phyloP scores from a whole-genome alignment of 306 rosid species.

The Benincasa hispida region DNA sequence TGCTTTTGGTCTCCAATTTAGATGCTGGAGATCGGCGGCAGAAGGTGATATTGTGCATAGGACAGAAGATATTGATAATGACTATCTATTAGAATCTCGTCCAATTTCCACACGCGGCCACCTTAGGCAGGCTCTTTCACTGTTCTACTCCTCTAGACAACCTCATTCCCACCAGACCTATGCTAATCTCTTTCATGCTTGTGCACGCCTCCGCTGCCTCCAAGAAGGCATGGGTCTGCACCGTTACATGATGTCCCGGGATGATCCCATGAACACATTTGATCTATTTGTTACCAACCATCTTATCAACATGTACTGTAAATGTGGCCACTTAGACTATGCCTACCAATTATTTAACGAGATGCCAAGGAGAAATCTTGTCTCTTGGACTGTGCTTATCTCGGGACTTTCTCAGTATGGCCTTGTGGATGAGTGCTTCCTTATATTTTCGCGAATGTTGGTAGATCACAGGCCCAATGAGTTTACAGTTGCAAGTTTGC shows the following conservation, averaged over 20 bases:
- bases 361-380: constrained; percentile 54
- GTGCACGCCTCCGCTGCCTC: constrained; percentile 41
- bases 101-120: constrained; percentile 35
- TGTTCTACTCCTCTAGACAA: constrained; percentile 25
- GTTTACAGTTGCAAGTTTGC: constrained; percentile 69
- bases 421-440: constrained; percentile 24
- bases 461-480: constrained; percentile 44
- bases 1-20: background rate
- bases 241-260: constrained; percentile 34
- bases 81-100: constrained; percentile 7
- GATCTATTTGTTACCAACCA: constrained; percentile 59
- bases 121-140: constrained; percentile 41
- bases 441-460: constrained; percentile 45
- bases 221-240: constrained; percentile 56
- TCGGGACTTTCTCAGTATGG: constrained; percentile 55
- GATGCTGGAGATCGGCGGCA: background rate
- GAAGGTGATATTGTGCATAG: background rate
- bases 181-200: constrained; percentile 57
- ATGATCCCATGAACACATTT: constrained; percentile 18
- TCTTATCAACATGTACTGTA: constrained; percentile 65
- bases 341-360: constrained; percentile 48
- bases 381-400: constrained; percentile 81
- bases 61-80: background rate
- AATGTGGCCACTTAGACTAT: constrained; percentile 34
- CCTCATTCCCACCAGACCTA: constrained; percentile 40